Percentiles rank a stretch among this genome's conserved stretches.
Conservation (phyloP, 306 rosid genomes). For the Quercus wislizeni region DNA sequence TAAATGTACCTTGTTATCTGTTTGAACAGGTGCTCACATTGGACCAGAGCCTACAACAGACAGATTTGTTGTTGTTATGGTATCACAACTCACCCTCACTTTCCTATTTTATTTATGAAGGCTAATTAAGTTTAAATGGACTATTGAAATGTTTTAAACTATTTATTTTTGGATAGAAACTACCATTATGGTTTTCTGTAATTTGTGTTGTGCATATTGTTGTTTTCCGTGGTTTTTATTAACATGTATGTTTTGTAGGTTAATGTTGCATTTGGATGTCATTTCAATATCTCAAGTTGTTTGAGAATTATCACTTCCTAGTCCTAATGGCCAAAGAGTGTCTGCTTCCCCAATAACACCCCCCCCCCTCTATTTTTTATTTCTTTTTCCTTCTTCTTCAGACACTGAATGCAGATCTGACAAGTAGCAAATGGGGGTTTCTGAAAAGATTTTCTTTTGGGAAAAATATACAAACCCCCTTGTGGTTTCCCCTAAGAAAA, state of each 20-base stretch:
- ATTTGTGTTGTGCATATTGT: not conserved
- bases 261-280: not conserved
- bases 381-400: not conserved
- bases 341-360: not conserved
- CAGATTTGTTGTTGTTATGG: slow-evolving; percentile 96
- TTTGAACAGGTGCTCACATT: slow-evolving; percentile 76
- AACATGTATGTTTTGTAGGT: not conserved
- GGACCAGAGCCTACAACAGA: slow-evolving; percentile 99
- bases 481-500: too few species aligned
- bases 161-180: not conserved
- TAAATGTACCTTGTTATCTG: not conserved
- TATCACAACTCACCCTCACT: slow-evolving; percentile 22
- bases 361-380: too few species aligned
- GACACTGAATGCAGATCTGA: not conserved
- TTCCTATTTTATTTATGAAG: not conserved
- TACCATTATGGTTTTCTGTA: not conserved
- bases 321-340: not conserved
- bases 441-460: not conserved
- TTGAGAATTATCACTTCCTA: not conserved
- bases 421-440: not conserved
- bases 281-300: not conserved
- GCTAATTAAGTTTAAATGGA: not conserved
- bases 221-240: not conserved
- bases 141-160: not conserved
- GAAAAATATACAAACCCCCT: too few species aligned